These are phyloP conservation scores for Arthrobotrys sphaeroides DNA, from an alignment of 2,329 filamentous ascomycete genomes.

Conservation along the genomic window DNA sequence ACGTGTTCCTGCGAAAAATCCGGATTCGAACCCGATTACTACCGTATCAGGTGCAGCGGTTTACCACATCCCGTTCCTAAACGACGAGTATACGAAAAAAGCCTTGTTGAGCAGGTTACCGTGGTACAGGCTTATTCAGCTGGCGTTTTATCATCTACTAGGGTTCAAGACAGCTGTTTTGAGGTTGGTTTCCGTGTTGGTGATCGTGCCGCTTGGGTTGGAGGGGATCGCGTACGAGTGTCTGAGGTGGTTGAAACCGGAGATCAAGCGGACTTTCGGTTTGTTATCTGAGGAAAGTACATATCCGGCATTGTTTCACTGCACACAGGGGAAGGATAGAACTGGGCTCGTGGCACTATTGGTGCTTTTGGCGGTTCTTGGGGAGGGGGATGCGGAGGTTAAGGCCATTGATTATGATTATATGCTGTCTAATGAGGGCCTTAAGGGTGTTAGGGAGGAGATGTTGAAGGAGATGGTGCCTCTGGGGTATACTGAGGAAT, in stretches of 20 bases:
- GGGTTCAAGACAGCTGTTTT: constrained; percentile 77
- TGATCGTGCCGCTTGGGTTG: constrained; percentile 77
- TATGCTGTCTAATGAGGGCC: constrained; percentile 69
- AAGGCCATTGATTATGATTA: constrained; percentile 77
- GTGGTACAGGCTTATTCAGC: constrained; percentile 63
- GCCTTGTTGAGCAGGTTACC: constrained; percentile 26
- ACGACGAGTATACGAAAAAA: constrained; percentile 15
- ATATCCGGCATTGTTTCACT: constrained; percentile 78
- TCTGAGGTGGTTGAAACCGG: constrained; percentile 72
- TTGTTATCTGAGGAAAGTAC: constrained; percentile 64
- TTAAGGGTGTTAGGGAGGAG: constrained; percentile 71
- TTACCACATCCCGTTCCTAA: constrained; percentile 29
- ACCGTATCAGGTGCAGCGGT: constrained; percentile 60
- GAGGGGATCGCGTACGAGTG: constrained; percentile 75
- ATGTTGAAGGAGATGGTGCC: constrained; percentile 74
- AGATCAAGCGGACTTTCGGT: constrained; percentile 68
- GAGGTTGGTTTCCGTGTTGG: constrained; percentile 72
- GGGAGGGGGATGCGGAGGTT: constrained; percentile 55
- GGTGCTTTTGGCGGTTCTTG: constrained; percentile 71
- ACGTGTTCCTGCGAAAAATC: constrained; percentile 62
- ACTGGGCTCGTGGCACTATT: constrained; percentile 77
- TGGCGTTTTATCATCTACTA: constrained; percentile 71
- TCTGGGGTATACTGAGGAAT: constrained; percentile 71
- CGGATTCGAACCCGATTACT: constrained; percentile 67
- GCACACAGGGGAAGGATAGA: constrained; percentile 88